Evolutionary conservation across 1,139 yeast genomes (phyloP), one percentile per base, ranked within the genome.

Genomic region (Debaryomycetaceae sp.): DNA sequence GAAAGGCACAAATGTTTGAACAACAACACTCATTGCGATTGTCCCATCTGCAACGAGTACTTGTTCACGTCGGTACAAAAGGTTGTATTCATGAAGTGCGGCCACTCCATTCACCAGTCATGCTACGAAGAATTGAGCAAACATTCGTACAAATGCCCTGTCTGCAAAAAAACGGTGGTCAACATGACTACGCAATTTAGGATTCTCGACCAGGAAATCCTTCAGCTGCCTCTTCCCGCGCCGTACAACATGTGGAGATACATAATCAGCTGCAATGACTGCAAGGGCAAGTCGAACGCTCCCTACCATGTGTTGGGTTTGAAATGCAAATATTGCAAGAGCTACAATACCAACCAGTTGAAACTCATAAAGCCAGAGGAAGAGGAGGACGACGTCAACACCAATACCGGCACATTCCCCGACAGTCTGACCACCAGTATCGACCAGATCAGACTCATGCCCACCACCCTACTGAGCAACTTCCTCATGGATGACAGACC

Each of bases 21-120:
- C 52, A 83, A 88, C 51, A 82, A 95, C 5, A 88, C 96, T 1
- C 94, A 86, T 58, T 85, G 95, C 44, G 83, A 89, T 58, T 91
- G 98, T 59, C 95, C 96, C 1, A 87, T 91, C 30, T 91, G 98
- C 63, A 88, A 86, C 44, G 97, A 89, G 52, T 89, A 83, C 58
- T 78, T 91, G 77, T 91, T 91, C 58, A 85, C 89, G 5, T 83
- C 94, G n/a, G 81, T 86, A 5, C 77, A 73, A 53, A 84, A 89
- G 22, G 95, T 89, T 31, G 95, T 88, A 14, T 88, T 89, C 59
- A 88, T 91, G 96, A 77, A 79, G 37, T 91, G 98, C 62, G 97
- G 97, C 4, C 98, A 91, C 63, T 87, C 95, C 36, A 89, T 91
- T 45, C 98, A 91, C 63, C 89, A 88, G 56, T 59, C 64, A 28